These are phyloP conservation scores for Sanghuangporus weigelae DNA, from an alignment of 1,284 basidiomycete species.

Conservation along the genomic window DNA sequence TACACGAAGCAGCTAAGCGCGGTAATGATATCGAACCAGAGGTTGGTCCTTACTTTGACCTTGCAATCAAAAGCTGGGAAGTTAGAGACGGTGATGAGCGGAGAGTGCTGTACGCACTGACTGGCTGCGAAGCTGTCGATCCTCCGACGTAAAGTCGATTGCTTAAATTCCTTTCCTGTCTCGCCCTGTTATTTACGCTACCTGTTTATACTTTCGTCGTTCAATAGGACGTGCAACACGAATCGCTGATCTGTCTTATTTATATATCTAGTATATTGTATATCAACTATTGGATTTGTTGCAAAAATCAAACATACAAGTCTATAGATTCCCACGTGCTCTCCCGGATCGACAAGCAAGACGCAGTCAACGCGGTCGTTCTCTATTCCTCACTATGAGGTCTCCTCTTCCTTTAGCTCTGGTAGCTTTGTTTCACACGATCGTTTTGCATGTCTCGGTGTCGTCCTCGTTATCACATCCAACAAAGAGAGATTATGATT, in stretches of 20 bases:
- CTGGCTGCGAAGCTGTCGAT: conserved; percentile 12
- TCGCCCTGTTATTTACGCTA: not conserved
- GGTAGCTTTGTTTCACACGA: conserved; percentile 13
- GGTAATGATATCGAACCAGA: conserved; percentile 6
- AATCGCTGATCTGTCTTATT: no score
- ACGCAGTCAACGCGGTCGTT: not conserved
- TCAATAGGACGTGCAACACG: not conserved
- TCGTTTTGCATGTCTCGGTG: not conserved
- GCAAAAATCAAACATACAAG: not conserved
- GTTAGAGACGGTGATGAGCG: not conserved
- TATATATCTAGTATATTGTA: not conserved
- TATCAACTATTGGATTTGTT: no score
- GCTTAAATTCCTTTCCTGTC: not conserved
- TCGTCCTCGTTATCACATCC: conserved; percentile 27
- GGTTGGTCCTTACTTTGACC: conserved; percentile 14
- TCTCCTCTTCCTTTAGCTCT: conserved; percentile 14
- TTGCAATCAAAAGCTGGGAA: conserved; percentile 14
- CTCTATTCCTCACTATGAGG: not conserved
- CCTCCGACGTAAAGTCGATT: not conserved
- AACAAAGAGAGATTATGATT: conserved; percentile 56
- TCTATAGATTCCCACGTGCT: not conserved
- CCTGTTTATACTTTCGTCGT: not conserved
- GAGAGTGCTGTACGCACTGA: conserved; percentile 4
- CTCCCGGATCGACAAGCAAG: not conserved
- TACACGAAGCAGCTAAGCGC: conserved; percentile 13